Conservation (phyloP, 2,329 filamentous ascomycete genomes). For the Botrytis fabae region DNA sequence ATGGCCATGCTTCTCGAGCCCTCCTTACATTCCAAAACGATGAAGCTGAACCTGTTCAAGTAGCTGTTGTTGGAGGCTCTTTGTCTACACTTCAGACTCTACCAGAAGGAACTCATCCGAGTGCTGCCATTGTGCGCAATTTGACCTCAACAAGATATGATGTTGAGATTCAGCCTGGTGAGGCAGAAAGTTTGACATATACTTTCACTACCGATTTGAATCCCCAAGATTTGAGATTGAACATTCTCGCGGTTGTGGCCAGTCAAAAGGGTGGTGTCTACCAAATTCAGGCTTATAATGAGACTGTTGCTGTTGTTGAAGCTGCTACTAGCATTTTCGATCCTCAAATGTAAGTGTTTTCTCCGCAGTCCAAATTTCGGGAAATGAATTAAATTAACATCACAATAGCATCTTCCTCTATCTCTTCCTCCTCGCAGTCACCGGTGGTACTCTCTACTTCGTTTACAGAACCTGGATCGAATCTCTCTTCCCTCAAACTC, state of each 20-base stretch:
- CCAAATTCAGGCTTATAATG: slow-evolving; percentile 78
- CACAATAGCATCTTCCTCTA: slow-evolving; percentile 87
- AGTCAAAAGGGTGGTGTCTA: slow-evolving; percentile 67
- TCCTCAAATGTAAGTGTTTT: slow-evolving; percentile 68
- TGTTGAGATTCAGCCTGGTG: slow-evolving; percentile 71
- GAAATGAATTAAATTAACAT: slow-evolving; percentile 18
- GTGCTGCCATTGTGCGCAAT: slow-evolving; percentile 72
- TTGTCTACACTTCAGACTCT: slow-evolving; percentile 60
- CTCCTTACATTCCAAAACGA: slow-evolving; percentile 82
- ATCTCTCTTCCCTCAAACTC: slow-evolving; percentile 89
- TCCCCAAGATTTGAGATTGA: slow-evolving; percentile 81
- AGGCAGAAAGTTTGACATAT: slow-evolving; percentile 76
- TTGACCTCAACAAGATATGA: slow-evolving; percentile 76
- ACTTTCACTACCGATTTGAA: slow-evolving; percentile 88
- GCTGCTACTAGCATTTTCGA: slow-evolving; percentile 89
- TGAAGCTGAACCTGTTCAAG: slow-evolving; percentile 71
- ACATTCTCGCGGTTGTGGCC: slow-evolving; percentile 72
- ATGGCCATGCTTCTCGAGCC: slow-evolving; percentile 81
- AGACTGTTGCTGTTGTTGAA: slow-evolving; percentile 83
- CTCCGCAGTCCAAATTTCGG: neutral
- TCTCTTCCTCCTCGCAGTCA: slow-evolving; percentile 78
- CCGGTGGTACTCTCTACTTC: slow-evolving; percentile 84
- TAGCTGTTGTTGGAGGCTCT: slow-evolving; percentile 75
- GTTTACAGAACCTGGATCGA: slow-evolving; percentile 99
- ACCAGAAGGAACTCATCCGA: slow-evolving; percentile 50